phyloP scores from a whole-genome alignment of 2,329 filamentous ascomycete species.

The Talaromyces sp. region DNA sequence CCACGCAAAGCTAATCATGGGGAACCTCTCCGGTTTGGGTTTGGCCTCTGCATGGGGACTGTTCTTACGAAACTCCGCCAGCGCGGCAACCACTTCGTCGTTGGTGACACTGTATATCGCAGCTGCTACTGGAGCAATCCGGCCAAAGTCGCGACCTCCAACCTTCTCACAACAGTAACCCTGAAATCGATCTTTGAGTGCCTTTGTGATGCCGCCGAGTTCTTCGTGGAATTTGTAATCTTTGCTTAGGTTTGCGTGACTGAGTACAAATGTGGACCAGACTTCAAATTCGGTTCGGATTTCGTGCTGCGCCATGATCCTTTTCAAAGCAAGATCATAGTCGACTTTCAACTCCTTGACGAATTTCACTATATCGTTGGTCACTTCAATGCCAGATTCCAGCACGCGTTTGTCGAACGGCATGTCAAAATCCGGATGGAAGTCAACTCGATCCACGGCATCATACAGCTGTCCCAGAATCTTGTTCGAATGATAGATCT shows the following conservation, averaged over 20 bases:
- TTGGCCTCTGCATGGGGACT: conserved; percentile 17
- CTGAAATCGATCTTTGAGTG: conserved; percentile 65
- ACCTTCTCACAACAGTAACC: conserved; percentile 61
- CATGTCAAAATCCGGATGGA: conserved; percentile 65
- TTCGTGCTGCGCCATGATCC: conserved; percentile 79
- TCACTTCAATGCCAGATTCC: conserved; percentile 51
- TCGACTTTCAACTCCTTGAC: conserved; percentile 64
- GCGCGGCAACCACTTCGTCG: conserved; percentile 59
- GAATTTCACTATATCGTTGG: conserved; percentile 50
- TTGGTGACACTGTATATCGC: conserved; percentile 85
- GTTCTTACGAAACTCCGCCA: conserved; percentile 45
- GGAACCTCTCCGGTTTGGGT: conserved; percentile 48
- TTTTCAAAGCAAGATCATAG: conserved; percentile 71
- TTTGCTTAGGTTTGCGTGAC: conserved; percentile 63
- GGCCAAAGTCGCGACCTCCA: conserved; percentile 54
- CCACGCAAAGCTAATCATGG: conserved; percentile 93
- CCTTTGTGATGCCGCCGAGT: conserved; percentile 62
- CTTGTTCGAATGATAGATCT: conserved; percentile 61
- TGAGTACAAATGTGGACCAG: conserved; percentile 78
- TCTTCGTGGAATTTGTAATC: conserved; percentile 88
- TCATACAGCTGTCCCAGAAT: conserved; percentile 82
- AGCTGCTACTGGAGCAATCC: conserved; percentile 67
- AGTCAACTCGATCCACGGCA: conserved; percentile 62
- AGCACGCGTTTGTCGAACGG: conserved; percentile 74
- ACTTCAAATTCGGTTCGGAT: conserved; percentile 87